Evolutionary conservation across 108 stramenopile species (phyloP).

Genomic region (Skeletonema tropicum): DNA sequence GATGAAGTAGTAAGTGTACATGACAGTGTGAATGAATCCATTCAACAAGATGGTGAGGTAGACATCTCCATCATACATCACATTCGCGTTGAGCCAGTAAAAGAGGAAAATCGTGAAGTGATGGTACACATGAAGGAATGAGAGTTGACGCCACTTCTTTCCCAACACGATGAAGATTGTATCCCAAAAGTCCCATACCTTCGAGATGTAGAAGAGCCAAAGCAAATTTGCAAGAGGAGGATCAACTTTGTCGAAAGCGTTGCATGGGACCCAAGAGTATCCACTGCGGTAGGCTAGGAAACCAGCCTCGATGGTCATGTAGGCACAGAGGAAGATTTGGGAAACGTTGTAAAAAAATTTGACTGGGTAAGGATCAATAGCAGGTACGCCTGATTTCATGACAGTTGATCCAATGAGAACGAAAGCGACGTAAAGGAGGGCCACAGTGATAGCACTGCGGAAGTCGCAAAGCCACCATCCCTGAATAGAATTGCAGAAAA

Average conservation of each 20-base stretch:
- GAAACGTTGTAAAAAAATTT: conserved; percentile 98
- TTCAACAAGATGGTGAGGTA: conserved; percentile 96
- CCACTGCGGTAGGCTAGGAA: conserved; percentile 90
- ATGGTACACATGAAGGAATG: conserved; percentile 99
- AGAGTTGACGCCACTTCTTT: conserved; percentile 98
- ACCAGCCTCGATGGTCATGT: conserved; percentile 97
- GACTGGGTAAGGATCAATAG: conserved; percentile 90
- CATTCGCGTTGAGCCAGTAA: conserved; percentile 95
- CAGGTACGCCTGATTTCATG: conserved; percentile 65
- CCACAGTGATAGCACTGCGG: conserved; percentile 76
- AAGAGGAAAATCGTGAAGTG: conserved; percentile 98
- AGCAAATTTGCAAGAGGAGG: conserved; percentile 90
- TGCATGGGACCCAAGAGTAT: conserved; percentile 88
- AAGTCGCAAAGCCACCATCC: conserved; percentile 89
- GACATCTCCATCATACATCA: conserved; percentile 95
- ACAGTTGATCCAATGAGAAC: conserved; percentile 78
- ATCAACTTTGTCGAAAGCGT: conserved; percentile 69
- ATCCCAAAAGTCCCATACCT: conserved; percentile 99
- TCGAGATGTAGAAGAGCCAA: conserved; percentile 98
- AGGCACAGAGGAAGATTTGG: conserved; percentile 97
- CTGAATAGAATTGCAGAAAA: conserved; percentile 26
- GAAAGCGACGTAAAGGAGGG: conserved; percentile 81
- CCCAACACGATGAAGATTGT: conserved; percentile 98
- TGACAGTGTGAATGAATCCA: conserved; percentile 99
- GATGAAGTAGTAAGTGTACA: conserved; percentile 99